Percentiles rank a stretch among this genome's conserved stretches.
phyloP scores from a whole-genome alignment of 2,329 filamentous ascomycete genomes.

The Aspergillus vadensis region DNA sequence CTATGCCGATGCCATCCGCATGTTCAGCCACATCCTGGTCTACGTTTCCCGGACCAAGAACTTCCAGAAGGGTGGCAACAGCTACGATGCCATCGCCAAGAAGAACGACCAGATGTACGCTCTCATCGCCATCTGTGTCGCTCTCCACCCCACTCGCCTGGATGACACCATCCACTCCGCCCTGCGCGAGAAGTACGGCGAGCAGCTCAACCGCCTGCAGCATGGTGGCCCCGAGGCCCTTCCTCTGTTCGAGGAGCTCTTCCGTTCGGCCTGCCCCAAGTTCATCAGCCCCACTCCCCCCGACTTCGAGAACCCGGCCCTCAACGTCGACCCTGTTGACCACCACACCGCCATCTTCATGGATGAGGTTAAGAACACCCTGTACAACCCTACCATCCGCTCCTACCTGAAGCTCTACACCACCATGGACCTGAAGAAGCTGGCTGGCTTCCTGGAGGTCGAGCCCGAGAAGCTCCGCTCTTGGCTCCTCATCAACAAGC shows the following conservation, averaged over 20 bases:
- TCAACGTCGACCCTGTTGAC: constrained; percentile 96
- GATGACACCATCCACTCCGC: constrained; percentile 99
- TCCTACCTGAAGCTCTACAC: constrained; percentile 99
- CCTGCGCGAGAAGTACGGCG: constrained; percentile 97
- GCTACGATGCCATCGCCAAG: constrained; percentile 97
- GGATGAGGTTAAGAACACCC: constrained; percentile 99
- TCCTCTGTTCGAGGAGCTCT: constrained; percentile 96
- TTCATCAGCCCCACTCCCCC: constrained; percentile 98
- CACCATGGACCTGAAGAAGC: constrained; percentile 98
- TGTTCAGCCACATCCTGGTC: constrained; percentile 99
- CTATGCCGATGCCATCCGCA: constrained; percentile 98
- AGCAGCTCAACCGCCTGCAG: constrained; percentile 96
- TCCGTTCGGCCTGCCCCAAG: constrained; percentile 96
- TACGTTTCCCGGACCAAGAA: constrained; percentile 99
- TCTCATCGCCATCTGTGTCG: constrained; percentile 96
- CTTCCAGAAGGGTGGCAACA: constrained; percentile 93
- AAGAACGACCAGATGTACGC: constrained; percentile 99
- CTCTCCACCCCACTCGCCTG: constrained; percentile 93
- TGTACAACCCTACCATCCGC: constrained; percentile 96
- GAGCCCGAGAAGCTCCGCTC: constrained; percentile 93
- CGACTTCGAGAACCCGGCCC: constrained; percentile 93
- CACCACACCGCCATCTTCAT: constrained; percentile 98
- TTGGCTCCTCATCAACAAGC: constrained; percentile 96
- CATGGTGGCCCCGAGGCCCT: constrained; percentile 93
- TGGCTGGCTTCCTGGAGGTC: constrained; percentile 94